Evolutionary conservation across 2,329 filamentous ascomycete species (phyloP), one percentile per base, ranked within the genome.

Genomic region (Bipolaris bicolor): DNA sequence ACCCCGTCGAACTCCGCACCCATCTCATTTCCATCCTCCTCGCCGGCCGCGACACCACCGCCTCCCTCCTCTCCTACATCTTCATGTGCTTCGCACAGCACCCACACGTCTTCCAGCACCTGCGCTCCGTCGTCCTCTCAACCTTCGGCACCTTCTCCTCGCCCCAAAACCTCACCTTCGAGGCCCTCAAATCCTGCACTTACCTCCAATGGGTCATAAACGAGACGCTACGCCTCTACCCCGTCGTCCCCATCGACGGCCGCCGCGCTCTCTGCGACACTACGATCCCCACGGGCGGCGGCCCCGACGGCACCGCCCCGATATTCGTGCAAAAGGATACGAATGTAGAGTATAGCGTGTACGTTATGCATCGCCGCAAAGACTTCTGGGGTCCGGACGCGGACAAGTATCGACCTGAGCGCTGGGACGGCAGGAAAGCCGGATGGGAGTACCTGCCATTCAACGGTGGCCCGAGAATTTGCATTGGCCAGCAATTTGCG

Each of bases 1-100:
- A 82, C 57, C 75, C 78, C 24, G 83, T 83, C 46, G 85, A 92
- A 2, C 83, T 97, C 15, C 90, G 92, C 31, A 90, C 96, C 74
- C 92, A 97, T 75, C 81, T 96, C 45, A 83, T 95, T 13, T 88
- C 89, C 44, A 86, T 97, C 18, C 84, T 97, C 2, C 84, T 97
- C 7, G 93, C 93, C 1, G 92, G 91, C 7, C 84, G 90, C 39
- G 93, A 97, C 75, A 96, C 92, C 15, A 97, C 93, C 0, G 92
- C 92, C 31, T 85, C 83, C 1, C 90, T 90, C 0, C 82, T 97
- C 0, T 90, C 88, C 0, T 97, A 90, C 86, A 82, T 86, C 43
- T 83, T 96, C 56, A 63, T 71, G 46, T 44, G 64, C 18, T 63
- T 77, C 51, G 73, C 73, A 15, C 67, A 77, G n/a, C 75, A 77